Percentiles rank a stretch among this genome's conserved stretches.
Conservation (phyloP, 768 basidiomycete species). For the Boletus rubescentipes region DNA sequence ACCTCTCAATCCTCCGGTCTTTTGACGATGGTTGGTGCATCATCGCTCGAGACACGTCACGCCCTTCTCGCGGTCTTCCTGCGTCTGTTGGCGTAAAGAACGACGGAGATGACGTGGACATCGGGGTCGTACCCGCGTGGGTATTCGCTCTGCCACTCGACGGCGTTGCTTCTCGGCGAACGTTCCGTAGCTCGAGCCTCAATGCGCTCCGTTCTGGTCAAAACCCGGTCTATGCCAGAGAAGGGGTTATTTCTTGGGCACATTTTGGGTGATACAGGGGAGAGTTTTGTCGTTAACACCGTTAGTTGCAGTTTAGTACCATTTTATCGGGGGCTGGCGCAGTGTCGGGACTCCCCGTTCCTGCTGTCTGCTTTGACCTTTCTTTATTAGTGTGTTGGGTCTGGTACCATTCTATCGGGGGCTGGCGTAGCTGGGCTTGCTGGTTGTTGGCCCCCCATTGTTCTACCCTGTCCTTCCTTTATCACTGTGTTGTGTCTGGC, state of each 20-base stretch:
- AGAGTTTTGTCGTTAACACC: background rate
- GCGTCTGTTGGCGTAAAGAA: slow-evolving; percentile 11
- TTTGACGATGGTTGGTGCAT: slow-evolving; percentile 84
- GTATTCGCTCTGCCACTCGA: slow-evolving; percentile 65
- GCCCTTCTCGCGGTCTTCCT: slow-evolving; percentile 41
- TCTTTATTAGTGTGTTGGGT: no score
- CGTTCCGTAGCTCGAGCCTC: slow-evolving; percentile 55
- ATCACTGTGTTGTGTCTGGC: no score
- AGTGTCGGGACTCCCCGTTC: no score
- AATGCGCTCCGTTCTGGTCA: slow-evolving; percentile 50
- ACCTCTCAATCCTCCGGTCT: slow-evolving; percentile 58
- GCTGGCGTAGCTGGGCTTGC: background rate
- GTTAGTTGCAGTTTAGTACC: no score
- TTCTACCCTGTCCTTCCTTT: no score
- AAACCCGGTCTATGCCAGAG: slow-evolving; percentile 35
- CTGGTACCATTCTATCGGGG: no score
- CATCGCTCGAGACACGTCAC: slow-evolving; percentile 52
- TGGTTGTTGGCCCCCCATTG: background rate
- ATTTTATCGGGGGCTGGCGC: background rate
- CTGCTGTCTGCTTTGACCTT: no score
- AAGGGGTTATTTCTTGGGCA: slow-evolving; percentile 64
- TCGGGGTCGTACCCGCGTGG: slow-evolving; percentile 78
- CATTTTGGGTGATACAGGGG: slow-evolving; percentile 4
- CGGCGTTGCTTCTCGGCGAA: slow-evolving; percentile 59
- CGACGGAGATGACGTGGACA: slow-evolving; percentile 47